Percentiles rank a stretch among this genome's conserved stretches.
These are phyloP conservation scores for Lactarius akahatsu DNA, from an alignment of 768 basidiomycete genomes.

Conservation along the genomic window DNA sequence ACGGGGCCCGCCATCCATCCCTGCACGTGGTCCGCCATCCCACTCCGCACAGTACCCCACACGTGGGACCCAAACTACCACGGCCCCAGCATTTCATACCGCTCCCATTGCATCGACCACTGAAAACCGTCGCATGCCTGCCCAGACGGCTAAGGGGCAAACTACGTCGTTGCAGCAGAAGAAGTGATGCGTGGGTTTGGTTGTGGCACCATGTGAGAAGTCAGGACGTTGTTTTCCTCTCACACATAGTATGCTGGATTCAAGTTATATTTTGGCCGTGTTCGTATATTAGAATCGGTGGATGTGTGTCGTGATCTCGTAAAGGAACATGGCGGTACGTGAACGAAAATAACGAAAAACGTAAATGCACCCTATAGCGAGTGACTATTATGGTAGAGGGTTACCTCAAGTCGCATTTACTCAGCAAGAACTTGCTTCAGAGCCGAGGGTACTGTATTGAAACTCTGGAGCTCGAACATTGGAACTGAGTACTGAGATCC, in stretches of 20 bases:
- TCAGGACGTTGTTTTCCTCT: neutral
- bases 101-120: neutral
- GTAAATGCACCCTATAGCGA: too few relatives aligned
- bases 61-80: neutral
- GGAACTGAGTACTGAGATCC: neutral
- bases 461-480: neutral
- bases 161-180: neutral
- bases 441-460: neutral
- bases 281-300: neutral
- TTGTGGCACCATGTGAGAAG: neutral
- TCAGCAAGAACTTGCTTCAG: neutral
- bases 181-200: neutral
- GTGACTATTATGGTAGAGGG: constrained; percentile 28
- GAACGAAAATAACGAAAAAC: too few relatives aligned
- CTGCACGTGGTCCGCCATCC: neutral
- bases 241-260: neutral
- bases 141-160: neutral
- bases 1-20: neutral
- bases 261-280: neutral
- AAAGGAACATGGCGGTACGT: neutral
- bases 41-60: neutral
- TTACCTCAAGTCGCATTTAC: constrained; percentile 27
- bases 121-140: neutral
- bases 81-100: neutral
- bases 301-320: neutral